Percentiles rank a stretch among this genome's conserved stretches.
Conservation (phyloP, 371 early-diverging fungal genomes). For the Umbelopsis sp. region DNA sequence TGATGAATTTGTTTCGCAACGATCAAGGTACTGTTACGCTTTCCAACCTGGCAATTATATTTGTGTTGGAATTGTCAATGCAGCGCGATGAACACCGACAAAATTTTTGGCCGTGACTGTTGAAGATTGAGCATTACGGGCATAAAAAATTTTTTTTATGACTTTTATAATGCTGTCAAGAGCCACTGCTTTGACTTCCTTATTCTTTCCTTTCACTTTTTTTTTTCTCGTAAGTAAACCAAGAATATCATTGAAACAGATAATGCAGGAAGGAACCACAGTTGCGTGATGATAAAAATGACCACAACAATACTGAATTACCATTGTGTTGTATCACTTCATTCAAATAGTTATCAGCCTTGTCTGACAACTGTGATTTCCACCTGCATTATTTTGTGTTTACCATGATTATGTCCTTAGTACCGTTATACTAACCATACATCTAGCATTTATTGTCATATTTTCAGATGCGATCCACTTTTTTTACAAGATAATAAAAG, state of each 20-base stretch:
- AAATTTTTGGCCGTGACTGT: constrained; percentile 11
- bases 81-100: neutral
- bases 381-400: no score
- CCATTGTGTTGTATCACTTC: constrained; percentile 34
- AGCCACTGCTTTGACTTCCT: neutral
- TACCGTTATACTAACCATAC: no score
- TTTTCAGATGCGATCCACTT: no score
- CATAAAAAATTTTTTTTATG: constrained; percentile 1
- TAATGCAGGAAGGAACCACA: neutral
- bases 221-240: neutral
- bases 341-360: constrained; percentile 34
- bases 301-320: constrained; percentile 33
- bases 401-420: no score
- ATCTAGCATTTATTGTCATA: no score
- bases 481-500: no score
- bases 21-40: no score
- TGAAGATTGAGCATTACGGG: neutral
- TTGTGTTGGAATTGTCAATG: no score
- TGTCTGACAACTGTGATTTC: constrained; percentile 27
- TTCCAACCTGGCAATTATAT: no score
- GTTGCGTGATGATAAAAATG: constrained; percentile 27
- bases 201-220: neutral
- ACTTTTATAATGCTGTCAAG: neutral
- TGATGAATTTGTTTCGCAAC: no score
- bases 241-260: neutral